These are phyloP conservation scores for Leccinum subtestaceum DNA, from an alignment of 768 basidiomycete species.

Conservation along the genomic window DNA sequence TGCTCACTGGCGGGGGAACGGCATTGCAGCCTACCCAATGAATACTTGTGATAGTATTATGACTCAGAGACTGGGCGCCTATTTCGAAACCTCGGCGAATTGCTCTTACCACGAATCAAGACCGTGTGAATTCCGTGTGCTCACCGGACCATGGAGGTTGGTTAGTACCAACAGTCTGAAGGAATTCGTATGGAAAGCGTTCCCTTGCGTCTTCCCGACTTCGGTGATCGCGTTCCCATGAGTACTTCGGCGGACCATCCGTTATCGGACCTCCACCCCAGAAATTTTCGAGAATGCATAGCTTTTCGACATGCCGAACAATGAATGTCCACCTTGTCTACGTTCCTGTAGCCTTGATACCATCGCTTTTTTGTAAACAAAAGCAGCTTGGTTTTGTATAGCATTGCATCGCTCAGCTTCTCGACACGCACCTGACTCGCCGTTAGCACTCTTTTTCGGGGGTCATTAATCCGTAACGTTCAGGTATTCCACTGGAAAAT, in stretches of 20 bases:
- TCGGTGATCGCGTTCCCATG: too few relatives aligned
- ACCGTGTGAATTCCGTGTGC: not conserved
- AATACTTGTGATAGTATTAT: not conserved
- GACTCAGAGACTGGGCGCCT: too few relatives aligned
- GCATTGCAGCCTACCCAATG: not conserved
- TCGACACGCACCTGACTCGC: not conserved
- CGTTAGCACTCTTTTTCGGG: not conserved
- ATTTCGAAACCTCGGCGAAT: not conserved
- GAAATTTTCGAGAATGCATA: not conserved
- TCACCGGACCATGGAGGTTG: not conserved
- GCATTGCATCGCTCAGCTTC: not conserved
- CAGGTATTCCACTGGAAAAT: not conserved
- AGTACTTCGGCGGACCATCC: not conserved
- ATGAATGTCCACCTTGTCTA: not conserved
- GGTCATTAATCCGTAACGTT: not conserved
- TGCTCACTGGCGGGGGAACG: not conserved
- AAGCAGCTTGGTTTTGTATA: not conserved
- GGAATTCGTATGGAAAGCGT: too few relatives aligned
- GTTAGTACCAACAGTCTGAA: not conserved
- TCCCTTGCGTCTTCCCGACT: too few relatives aligned
- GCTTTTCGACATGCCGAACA: not conserved
- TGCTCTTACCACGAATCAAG: too few relatives aligned
- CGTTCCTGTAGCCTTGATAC: not conserved
- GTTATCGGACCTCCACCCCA: not conserved
- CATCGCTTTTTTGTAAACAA: not conserved